Evolutionary conservation across 768 basidiomycete species (phyloP).

Genomic region (Sporobolomyces roseus): DNA sequence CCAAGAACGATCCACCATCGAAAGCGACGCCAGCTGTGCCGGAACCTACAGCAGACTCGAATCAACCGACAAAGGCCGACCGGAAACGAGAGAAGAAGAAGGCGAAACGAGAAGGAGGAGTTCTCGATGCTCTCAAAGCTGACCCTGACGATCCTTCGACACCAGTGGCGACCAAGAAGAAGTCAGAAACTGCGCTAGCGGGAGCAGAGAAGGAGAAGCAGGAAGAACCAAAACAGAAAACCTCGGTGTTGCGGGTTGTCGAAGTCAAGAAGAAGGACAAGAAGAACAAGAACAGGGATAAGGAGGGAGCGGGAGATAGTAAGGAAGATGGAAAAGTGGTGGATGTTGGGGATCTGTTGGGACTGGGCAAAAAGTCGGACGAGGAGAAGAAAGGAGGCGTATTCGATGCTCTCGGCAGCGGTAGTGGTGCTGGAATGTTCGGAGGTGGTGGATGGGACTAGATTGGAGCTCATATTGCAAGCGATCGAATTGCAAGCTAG

Average conservation of each 20-base stretch:
- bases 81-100: conserved; percentile 18
- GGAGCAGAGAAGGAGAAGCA: neutral
- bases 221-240: conserved; percentile 28
- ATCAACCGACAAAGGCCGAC: neutral
- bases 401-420: neutral
- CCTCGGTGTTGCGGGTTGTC: conserved; percentile 30
- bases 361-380: conserved; percentile 5
- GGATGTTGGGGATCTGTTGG: conserved; percentile 27
- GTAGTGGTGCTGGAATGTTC: neutral
- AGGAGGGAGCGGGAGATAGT: neutral
- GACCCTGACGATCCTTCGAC: neutral
- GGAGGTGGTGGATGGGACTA: conserved; percentile 27
- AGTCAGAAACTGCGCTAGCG: neutral
- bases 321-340: neutral
- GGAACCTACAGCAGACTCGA: neutral
- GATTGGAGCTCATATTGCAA: no score
- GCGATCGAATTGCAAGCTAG: no score
- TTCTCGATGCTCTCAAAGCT: conserved; percentile 25
- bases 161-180: neutral
- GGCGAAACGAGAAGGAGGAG: conserved; percentile 16
- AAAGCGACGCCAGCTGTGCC: neutral
- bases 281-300: neutral
- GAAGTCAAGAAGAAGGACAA: conserved; percentile 31
- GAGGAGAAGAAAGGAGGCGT: neutral
- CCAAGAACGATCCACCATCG: no score